Percentiles rank a stretch among this genome's conserved stretches.
Evolutionary conservation across 1,284 basidiomycete species (phyloP).

Genomic region (Fomitopsis palustris): DNA sequence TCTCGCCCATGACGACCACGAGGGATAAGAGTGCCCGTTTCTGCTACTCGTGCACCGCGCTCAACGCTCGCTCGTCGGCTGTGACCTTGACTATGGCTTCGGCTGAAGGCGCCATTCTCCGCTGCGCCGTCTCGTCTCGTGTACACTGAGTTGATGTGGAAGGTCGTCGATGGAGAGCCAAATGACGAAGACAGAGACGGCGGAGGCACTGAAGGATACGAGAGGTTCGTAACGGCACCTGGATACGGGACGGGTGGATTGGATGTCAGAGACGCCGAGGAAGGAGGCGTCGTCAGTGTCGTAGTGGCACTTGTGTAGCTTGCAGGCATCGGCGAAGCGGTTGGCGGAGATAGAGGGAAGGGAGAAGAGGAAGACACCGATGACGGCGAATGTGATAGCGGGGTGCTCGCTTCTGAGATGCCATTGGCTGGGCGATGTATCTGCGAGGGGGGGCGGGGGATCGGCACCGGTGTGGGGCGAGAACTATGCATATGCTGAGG

Average conservation of each 20-base stretch:
- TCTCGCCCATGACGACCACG: slow-evolving; percentile 13
- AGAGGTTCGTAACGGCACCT: slow-evolving; percentile 33
- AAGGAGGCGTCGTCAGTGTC: slow-evolving; percentile 62
- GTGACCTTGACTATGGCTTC: slow-evolving; percentile 25
- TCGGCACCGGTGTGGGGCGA: slow-evolving; percentile 47
- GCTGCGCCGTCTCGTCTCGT: slow-evolving; percentile 34
- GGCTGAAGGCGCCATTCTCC: slow-evolving; percentile 34
- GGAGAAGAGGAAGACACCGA: slow-evolving; percentile 50
- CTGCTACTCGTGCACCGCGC: slow-evolving; percentile 58
- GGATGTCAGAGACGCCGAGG: slow-evolving; percentile 48
- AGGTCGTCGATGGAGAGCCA: slow-evolving; percentile 61
- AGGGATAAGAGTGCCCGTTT: slow-evolving; percentile 30
- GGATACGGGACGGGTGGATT: slow-evolving; percentile 32
- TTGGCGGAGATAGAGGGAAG: slow-evolving; percentile 54
- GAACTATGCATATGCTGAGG: slow-evolving; percentile 29
- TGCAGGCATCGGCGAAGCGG: slow-evolving; percentile 47
- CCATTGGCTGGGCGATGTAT: slow-evolving; percentile 46
- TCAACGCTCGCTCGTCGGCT: slow-evolving; percentile 59
- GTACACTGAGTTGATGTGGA: slow-evolving; percentile 60
- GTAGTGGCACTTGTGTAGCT: slow-evolving; percentile 58
- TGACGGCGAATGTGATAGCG: slow-evolving; percentile 57
- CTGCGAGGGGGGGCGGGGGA: slow-evolving; percentile 64
- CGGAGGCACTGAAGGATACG: slow-evolving; percentile 63
- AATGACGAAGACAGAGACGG: slow-evolving; percentile 63
- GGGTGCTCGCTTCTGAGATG: slow-evolving; percentile 45